Percentiles rank a stretch among this genome's conserved stretches.
Evolutionary conservation across 345 rosid species (phyloP).

Genomic region (Geranium rotundifolium): DNA sequence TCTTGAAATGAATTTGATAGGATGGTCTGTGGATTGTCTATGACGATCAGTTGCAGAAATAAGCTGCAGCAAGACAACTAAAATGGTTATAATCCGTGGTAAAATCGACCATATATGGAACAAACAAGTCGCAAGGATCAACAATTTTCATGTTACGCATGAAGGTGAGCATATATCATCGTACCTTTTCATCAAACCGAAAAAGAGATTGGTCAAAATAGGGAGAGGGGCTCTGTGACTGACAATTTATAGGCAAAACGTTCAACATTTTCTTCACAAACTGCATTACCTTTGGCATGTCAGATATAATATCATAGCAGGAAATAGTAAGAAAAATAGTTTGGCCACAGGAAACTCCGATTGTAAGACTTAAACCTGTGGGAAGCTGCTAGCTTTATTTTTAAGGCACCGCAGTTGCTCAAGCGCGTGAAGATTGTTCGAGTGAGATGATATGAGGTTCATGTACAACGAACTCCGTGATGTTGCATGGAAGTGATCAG

Average conservation of each 20-base stretch:
- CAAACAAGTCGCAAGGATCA: too few relatives aligned
- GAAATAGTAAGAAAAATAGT: too few relatives aligned
- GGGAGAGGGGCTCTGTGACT: slow-evolving; percentile 95
- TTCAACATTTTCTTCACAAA: slow-evolving; percentile 82
- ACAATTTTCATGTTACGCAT: too few relatives aligned
- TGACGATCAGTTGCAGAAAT: slow-evolving; percentile 76
- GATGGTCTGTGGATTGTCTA: slow-evolving; percentile 62
- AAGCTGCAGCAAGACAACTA: slow-evolving; percentile 32
- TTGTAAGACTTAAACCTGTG: slow-evolving; percentile 34
- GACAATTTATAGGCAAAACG: slow-evolving; percentile 73
- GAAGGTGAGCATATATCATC: too few relatives aligned
- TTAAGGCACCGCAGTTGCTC: slow-evolving; percentile 65
- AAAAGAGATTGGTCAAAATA: slow-evolving; percentile 91
- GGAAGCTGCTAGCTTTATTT: slow-evolving; percentile 44
- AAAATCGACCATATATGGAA: too few relatives aligned
- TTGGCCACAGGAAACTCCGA: too few relatives aligned
- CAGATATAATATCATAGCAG: too few relatives aligned
- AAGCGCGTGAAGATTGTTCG: slow-evolving; percentile 60
- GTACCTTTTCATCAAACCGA: slow-evolving; percentile 87
- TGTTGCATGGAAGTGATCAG: slow-evolving; percentile 63
- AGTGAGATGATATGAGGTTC: slow-evolving; percentile 83
- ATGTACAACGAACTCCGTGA: slow-evolving; percentile 49
- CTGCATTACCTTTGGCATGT: slow-evolving; percentile 25
- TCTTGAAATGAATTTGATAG: slow-evolving; percentile 75
- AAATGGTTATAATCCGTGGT: not conserved